phyloP scores from a whole-genome alignment of 139 green algal genomes.

The Nannochloris sp. region DNA sequence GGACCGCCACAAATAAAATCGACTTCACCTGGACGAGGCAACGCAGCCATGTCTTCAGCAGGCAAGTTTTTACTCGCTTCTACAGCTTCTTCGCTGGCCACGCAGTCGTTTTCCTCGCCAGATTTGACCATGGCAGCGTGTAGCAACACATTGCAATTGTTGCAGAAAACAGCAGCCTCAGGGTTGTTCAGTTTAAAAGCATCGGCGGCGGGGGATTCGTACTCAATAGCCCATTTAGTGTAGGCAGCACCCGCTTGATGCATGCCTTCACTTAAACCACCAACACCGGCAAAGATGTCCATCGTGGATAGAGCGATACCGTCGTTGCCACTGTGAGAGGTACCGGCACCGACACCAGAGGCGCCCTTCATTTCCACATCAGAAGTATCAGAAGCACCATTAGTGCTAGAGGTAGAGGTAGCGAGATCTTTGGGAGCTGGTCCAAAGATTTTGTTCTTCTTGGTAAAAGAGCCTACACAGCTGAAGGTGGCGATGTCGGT shows the following conservation, averaged over 20 bases:
- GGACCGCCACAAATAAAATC: slow-evolving; percentile 93
- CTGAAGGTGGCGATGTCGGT: slow-evolving; percentile 23
- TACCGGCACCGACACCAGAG: neutral
- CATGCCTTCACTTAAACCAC: slow-evolving; percentile 88
- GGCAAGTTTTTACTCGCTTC: slow-evolving; percentile 26
- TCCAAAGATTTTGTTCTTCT: slow-evolving; percentile 21
- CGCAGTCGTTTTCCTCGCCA: slow-evolving; percentile 53
- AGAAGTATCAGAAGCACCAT: too few species aligned
- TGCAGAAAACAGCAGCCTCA: slow-evolving; percentile 51
- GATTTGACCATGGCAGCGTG: slow-evolving; percentile 73
- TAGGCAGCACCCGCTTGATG: slow-evolving; percentile 72
- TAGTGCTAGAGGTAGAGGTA: too few species aligned
- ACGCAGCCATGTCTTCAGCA: slow-evolving; percentile 16
- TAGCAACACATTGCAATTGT: slow-evolving; percentile 94
- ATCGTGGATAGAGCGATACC: slow-evolving; percentile 59
- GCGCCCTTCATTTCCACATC: too few species aligned
- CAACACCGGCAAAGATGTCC: slow-evolving; percentile 97
- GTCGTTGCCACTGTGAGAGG: slow-evolving; percentile 17
- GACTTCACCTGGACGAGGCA: slow-evolving; percentile 80
- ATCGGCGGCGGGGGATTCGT: slow-evolving; percentile 79
- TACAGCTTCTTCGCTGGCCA: slow-evolving; percentile 27
- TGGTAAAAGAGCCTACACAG: slow-evolving; percentile 44
- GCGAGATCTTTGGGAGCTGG: slow-evolving; percentile 14
- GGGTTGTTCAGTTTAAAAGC: slow-evolving; percentile 89
- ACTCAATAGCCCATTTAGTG: slow-evolving; percentile 93